Conservation (phyloP, 106 monocot genomes). For the Allium fistulosum region DNA sequence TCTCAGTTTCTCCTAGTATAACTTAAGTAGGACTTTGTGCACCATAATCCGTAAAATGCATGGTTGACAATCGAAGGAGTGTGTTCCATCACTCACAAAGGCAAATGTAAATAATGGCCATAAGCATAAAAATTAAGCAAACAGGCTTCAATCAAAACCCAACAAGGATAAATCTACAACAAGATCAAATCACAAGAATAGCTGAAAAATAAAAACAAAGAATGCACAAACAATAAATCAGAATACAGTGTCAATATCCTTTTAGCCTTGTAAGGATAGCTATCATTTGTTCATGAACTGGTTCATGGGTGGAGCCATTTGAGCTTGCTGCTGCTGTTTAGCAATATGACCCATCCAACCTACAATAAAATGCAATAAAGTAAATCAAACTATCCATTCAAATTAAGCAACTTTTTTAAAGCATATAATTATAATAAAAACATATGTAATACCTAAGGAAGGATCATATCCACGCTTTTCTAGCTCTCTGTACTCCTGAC, state of each 20-base stretch:
- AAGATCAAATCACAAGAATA: too few relatives aligned
- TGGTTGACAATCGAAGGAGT: too few relatives aligned
- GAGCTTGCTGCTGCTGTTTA: slow-evolving; percentile 9
- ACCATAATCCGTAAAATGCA: too few relatives aligned
- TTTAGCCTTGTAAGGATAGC: background rate
- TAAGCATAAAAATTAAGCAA: too few relatives aligned
- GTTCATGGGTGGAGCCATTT: slow-evolving; percentile 15
- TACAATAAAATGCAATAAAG: slow-evolving; percentile 4
- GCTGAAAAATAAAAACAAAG: too few relatives aligned
- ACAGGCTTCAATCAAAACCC: too few relatives aligned
- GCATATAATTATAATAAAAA: background rate
- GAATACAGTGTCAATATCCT: background rate
- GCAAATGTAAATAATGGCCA: too few relatives aligned
- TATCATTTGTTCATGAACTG: slow-evolving; percentile 30
- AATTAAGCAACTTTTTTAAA: background rate
- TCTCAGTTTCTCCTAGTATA: too few relatives aligned
- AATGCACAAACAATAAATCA: too few relatives aligned
- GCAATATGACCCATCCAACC: slow-evolving; percentile 60
- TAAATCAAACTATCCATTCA: background rate
- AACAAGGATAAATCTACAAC: too few relatives aligned
- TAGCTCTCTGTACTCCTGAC: slow-evolving; percentile 69
- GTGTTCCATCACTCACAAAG: too few relatives aligned
- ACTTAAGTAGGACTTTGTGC: too few relatives aligned
- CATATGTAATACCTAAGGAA: slow-evolving; percentile 28
- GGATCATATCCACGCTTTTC: slow-evolving; percentile 51